These are phyloP conservation scores for Suillus discolor DNA, from an alignment of 768 basidiomycete species.

Conservation along the genomic window DNA sequence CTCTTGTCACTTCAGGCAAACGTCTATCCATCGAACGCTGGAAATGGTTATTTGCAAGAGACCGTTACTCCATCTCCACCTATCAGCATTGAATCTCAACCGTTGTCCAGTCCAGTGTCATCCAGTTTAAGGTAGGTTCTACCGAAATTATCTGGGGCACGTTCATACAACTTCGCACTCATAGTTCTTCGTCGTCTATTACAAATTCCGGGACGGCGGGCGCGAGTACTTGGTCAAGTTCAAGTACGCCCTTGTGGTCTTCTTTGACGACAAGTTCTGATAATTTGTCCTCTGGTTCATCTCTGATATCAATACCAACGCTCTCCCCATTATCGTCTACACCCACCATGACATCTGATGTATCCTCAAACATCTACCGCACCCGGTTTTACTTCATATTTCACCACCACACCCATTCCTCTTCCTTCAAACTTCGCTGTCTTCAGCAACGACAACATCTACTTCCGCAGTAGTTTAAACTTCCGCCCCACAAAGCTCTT, in stretches of 20 bases:
- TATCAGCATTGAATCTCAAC: background rate
- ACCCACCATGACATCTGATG: background rate
- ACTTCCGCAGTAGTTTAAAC: background rate
- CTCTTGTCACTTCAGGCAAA: background rate
- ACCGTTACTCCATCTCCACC: background rate
- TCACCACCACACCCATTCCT: background rate
- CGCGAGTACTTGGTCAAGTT: conserved; percentile 6
- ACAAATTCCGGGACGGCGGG: background rate
- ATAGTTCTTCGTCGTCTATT: background rate
- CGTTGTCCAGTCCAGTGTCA: background rate
- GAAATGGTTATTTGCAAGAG: conserved; percentile 1
- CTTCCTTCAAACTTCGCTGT: background rate
- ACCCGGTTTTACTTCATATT: background rate
- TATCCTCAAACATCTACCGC: background rate
- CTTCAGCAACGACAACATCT: background rate
- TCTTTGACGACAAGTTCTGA: conserved; percentile 8
- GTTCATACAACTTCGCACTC: background rate
- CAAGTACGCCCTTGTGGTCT: conserved; percentile 7
- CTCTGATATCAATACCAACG: background rate
- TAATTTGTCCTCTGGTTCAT: background rate
- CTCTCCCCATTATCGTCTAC: background rate
- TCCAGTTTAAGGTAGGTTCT: background rate
- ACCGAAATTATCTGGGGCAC: background rate
- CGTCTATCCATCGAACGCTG: background rate
- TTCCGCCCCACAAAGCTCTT: background rate